Evolutionary conservation across 208 protist genomes (phyloP).

Genomic region (Acanthamoeba royreba): DNA sequence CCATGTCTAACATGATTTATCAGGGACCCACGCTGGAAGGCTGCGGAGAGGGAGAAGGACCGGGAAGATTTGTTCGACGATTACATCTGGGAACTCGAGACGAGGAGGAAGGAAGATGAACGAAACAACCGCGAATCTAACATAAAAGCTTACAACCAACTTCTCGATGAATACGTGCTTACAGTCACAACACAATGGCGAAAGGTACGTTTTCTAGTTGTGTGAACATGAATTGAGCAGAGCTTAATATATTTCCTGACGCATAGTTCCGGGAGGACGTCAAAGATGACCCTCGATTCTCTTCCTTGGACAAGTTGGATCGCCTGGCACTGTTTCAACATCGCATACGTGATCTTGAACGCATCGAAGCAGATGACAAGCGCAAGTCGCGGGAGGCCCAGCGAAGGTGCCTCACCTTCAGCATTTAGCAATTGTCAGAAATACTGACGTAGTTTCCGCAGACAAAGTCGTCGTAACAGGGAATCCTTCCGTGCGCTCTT

Average conservation of each 20-base stretch:
- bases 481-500: background rate
- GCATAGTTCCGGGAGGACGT: slow-evolving; percentile 29
- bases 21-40: slow-evolving; percentile 48
- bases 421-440: background rate
- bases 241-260: background rate
- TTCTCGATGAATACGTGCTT: background rate
- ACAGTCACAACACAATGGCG: slow-evolving; percentile 58
- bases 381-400: background rate
- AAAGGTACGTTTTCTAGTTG: background rate
- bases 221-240: background rate
- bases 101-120: slow-evolving; percentile 9
- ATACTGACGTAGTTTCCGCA: background rate
- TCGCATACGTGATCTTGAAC: slow-evolving; percentile 49
- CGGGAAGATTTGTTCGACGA: slow-evolving; percentile 53
- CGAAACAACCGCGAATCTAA: background rate
- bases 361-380: background rate
- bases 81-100: slow-evolving; percentile 37
- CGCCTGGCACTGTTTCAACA: slow-evolving; percentile 36
- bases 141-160: background rate
- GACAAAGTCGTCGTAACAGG: background rate
- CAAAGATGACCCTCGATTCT: background rate
- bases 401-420: background rate
- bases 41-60: slow-evolving; percentile 52
- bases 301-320: slow-evolving; percentile 45
- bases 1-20: background rate